phyloP scores from a whole-genome alignment of 2,329 filamentous ascomycete species.

The Alternaria atra region DNA sequence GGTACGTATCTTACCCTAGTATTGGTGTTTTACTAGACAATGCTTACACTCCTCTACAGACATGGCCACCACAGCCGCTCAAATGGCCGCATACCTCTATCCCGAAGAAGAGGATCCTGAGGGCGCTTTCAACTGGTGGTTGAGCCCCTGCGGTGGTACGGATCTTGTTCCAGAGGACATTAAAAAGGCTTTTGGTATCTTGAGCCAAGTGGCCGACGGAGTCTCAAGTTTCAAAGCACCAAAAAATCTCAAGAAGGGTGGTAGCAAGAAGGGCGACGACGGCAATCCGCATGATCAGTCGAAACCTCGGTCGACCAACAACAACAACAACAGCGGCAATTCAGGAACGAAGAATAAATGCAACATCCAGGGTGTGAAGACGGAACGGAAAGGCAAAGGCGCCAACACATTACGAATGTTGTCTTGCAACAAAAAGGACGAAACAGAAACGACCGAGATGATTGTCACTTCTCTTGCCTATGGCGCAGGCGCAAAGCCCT shows the following conservation, averaged over 20 bases:
- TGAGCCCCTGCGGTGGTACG: constrained; percentile 15
- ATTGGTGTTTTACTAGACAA: no score
- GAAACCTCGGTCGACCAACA: no score
- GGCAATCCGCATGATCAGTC: background rate
- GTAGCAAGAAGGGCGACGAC: constrained; percentile 9
- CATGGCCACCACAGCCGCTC: constrained; percentile 14
- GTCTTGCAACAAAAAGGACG: background rate
- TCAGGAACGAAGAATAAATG: no score
- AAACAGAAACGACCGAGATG: background rate
- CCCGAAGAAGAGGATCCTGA: constrained; percentile 11
- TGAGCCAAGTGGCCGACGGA: constrained; percentile 6
- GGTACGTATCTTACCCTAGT: no score
- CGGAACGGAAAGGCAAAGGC: background rate
- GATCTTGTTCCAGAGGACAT: constrained; percentile 15
- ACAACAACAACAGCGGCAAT: no score
- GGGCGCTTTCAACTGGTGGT: constrained; percentile 18
- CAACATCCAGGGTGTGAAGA: background rate
- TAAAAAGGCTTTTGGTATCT: constrained; percentile 14
- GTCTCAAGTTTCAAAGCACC: constrained; percentile 6
- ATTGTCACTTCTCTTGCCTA: background rate
- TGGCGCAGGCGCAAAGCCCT: background rate
- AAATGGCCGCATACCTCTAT: constrained; percentile 12
- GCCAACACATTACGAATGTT: background rate
- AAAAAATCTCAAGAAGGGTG: constrained; percentile 11
- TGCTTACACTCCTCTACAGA: no score